Conservation (phyloP, 78 protist species). For the Dictyostelium discoideum region DNA sequence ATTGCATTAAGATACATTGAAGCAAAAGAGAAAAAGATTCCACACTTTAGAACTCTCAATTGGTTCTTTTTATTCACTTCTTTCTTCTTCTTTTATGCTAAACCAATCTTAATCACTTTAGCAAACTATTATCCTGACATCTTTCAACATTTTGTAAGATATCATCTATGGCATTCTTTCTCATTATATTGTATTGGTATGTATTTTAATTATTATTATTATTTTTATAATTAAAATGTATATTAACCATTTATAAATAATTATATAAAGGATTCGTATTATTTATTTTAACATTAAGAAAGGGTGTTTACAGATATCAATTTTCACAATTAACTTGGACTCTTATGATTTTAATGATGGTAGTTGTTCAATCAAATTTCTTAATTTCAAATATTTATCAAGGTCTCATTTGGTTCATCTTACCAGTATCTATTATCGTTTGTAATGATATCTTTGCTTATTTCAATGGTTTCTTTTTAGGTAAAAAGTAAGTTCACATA, state of each 20-base stretch:
- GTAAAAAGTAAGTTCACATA: conserved; percentile 67
- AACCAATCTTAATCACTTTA: conserved; percentile 22
- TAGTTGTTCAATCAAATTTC: conserved; percentile 79
- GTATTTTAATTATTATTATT: not conserved
- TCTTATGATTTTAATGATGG: conserved; percentile 85
- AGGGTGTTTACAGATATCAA: conserved; percentile 87
- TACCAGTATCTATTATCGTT: conserved; percentile 91
- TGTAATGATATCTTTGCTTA: conserved; percentile 96
- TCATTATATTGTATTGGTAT: conserved; percentile 49
- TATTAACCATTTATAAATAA: not conserved
- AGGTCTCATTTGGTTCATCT: conserved; percentile 92
- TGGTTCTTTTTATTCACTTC: conserved; percentile 84
- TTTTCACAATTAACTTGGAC: conserved; percentile 95
- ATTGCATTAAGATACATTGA: conserved; percentile 37
- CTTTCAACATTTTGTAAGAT: conserved; percentile 50
- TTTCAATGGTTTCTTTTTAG: conserved; percentile 92
- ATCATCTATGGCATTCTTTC: conserved; percentile 59
- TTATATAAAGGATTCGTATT: conserved; percentile 74
- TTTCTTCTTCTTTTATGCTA: conserved; percentile 85
- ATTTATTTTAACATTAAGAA: conserved; percentile 84
- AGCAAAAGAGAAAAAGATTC: conserved; percentile 61
- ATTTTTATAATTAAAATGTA: not conserved
- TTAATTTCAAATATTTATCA: conserved; percentile 75
- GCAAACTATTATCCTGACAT: conserved; percentile 4
- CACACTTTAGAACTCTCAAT: conserved; percentile 30